A percentile compares a stretch with the other conserved stretches of the same genome.
phyloP scores from a whole-genome alignment of 208 protist species.

The Balamuthia mandrillaris region DNA sequence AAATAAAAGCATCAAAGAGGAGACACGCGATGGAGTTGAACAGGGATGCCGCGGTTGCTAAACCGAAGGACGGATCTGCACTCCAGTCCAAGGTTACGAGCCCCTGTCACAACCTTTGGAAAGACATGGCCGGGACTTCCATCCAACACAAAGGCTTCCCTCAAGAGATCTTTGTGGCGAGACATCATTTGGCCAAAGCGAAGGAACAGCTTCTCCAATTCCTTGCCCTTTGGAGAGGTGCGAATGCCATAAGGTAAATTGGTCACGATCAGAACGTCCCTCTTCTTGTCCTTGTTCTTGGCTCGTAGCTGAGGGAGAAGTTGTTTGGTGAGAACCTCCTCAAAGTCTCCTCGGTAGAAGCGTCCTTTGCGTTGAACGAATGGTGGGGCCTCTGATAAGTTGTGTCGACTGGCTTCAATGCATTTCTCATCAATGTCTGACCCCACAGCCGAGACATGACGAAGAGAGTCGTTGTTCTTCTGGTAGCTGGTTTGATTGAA shows the following conservation, averaged over 20 bases:
- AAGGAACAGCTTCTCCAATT: not conserved
- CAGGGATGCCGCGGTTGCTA: conserved; percentile 14
- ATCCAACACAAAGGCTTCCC: too few species aligned
- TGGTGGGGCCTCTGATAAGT: not conserved
- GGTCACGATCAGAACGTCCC: not conserved
- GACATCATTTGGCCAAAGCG: not conserved
- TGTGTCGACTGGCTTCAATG: not conserved
- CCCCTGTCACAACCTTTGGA: conserved; percentile 6
- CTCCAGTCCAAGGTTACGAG: too few species aligned
- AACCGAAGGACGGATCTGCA: conserved; percentile 4
- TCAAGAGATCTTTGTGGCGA: not conserved
- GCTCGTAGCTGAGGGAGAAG: not conserved
- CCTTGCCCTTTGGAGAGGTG: not conserved
- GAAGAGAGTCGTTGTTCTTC: not conserved
- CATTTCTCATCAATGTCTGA: conserved; percentile 14
- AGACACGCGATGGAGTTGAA: too few species aligned
- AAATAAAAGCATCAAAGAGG: too few species aligned
- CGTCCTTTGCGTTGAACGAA: not conserved
- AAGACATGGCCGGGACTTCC: too few species aligned
- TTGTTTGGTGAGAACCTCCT: not conserved
- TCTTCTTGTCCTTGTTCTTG: not conserved
- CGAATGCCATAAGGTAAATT: not conserved
- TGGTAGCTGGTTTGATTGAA: too few species aligned
- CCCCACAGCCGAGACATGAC: not conserved
- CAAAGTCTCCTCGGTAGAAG: not conserved